These are phyloP conservation scores for Taphrina sp. DNA, from an alignment of 1,139 yeast genomes.

Conservation along the genomic window DNA sequence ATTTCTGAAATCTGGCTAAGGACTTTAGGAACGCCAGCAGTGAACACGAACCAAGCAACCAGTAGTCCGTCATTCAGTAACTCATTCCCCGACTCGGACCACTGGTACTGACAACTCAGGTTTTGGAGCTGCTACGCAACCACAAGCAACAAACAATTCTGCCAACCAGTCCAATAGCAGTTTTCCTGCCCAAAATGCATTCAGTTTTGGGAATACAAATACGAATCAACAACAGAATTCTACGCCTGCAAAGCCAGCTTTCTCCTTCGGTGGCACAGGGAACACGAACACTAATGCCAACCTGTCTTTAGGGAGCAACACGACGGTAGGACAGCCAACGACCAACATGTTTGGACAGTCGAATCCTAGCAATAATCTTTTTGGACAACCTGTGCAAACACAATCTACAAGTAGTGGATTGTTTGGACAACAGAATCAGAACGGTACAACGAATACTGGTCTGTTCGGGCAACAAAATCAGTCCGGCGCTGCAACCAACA, in stretches of 20 bases:
- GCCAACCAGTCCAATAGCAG: neutral
- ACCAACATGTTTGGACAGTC: too few species aligned
- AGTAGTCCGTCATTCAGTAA: conserved; percentile 20
- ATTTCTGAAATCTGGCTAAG: neutral
- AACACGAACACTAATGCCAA: neutral
- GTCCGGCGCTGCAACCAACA: neutral
- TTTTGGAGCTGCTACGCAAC: conserved; percentile 20
- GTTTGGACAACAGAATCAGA: conserved; percentile 12
- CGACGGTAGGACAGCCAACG: too few species aligned
- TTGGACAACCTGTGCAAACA: too few species aligned
- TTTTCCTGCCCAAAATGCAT: conserved; percentile 3
- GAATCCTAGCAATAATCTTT: too few species aligned
- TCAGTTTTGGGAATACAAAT: conserved; percentile 13
- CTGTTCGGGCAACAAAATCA: neutral
- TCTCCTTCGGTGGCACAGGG: conserved; percentile 16
- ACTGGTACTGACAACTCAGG: neutral
- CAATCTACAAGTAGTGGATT: neutral
- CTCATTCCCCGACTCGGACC: neutral
- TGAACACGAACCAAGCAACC: conserved; percentile 1
- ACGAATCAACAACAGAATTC: neutral
- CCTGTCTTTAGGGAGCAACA: too few species aligned
- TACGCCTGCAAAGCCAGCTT: conserved; percentile 4
- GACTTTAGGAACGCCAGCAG: conserved; percentile 23
- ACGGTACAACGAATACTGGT: neutral
- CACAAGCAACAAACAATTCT: conserved; percentile 1